Evolutionary conservation across 139 green algal genomes (phyloP), one percentile per base, ranked within the genome.

Genomic region (Chlorella vulgaris): DNA sequence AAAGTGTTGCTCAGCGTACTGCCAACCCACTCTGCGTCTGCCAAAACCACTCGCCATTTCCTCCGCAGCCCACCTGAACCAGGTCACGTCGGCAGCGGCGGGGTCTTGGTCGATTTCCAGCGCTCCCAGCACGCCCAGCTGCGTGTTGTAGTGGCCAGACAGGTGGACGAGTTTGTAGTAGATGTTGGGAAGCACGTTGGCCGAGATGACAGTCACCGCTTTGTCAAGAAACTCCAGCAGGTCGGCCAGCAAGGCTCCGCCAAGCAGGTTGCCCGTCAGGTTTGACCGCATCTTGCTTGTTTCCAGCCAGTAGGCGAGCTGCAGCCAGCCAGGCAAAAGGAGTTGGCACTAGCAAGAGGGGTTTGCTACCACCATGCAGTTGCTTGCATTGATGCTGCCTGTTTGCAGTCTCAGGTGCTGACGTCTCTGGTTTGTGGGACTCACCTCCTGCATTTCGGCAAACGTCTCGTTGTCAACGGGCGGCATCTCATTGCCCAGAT

Each of bases 141-240:
- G 86, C 0, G 81, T 85, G 77, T 92, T 91, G 88, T 91, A 92
- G 86, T 92, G 88, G 4, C 58, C 42, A 0, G 82, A 89, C 19
- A 90, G 76, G 29, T 82, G 76, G 13, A 88, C 39, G 15, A 92
- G 74, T 42, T 79, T 74, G 78, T 90, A 91, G 84, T 88, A 88
- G 3, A 65, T n/a, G 66, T 82, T 73, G 15, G 26, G 2, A 10
- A 76, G 6, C 1, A 33, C 3, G 63, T n/a, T 73, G 63, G 39
- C 50, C 43, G 29, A 40, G 36, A 39, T 69, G 19, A 36, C 51
- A 7, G 18, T n/a, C n/a, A 61, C 63, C 13, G 60, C 69, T 4
- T 15, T 60, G 24, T 85, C 50, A 53, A 75, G 65, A 19, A 53
- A 62, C 19, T 26, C 2, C 35, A 88, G 19, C 26, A 92, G 47